These are phyloP conservation scores for Penicillium sp. DNA, from an alignment of 2,329 filamentous ascomycete genomes.

Conservation along the genomic window DNA sequence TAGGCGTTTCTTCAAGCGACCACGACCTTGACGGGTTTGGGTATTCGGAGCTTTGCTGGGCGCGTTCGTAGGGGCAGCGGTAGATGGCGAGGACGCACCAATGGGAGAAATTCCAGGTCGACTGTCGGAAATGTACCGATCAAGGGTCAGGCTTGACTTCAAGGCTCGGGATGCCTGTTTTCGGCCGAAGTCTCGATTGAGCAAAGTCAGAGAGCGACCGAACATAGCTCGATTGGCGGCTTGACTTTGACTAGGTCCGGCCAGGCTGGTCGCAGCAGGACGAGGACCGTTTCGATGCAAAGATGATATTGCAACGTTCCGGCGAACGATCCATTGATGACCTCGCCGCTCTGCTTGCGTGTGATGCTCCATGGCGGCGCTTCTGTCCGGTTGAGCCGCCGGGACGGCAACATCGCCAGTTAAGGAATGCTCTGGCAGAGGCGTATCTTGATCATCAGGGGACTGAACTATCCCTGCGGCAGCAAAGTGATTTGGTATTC, in stretches of 20 bases:
- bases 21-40: slow-evolving; percentile 14
- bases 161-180: slow-evolving; percentile 12
- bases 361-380: neutral
- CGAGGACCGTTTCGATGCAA: slow-evolving; percentile 33
- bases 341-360: slow-evolving; percentile 19
- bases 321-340: slow-evolving; percentile 33
- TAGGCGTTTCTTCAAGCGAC: slow-evolving; percentile 33
- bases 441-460: slow-evolving; percentile 6
- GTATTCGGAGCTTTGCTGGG: neutral
- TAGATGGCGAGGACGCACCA: neutral
- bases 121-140: slow-evolving; percentile 34
- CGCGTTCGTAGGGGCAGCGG: neutral
- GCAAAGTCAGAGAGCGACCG: slow-evolving; percentile 30
- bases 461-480: neutral
- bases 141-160: slow-evolving; percentile 29
- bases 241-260: slow-evolving; percentile 12
- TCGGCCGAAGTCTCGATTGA: slow-evolving; percentile 31
- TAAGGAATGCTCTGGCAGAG: neutral
- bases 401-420: slow-evolving; percentile 1
- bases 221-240: slow-evolving; percentile 25
- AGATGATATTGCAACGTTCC: slow-evolving; percentile 35
- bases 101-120: neutral
- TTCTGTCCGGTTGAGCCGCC: slow-evolving; percentile 1
- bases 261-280: slow-evolving; percentile 34
- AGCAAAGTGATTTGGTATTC: slow-evolving; percentile 3